A percentile compares a stretch with the other conserved stretches of the same genome.
Conservation (phyloP, 202 grass and related monocot genomes). For the Bolboschoenoplectus hybrid region DNA sequence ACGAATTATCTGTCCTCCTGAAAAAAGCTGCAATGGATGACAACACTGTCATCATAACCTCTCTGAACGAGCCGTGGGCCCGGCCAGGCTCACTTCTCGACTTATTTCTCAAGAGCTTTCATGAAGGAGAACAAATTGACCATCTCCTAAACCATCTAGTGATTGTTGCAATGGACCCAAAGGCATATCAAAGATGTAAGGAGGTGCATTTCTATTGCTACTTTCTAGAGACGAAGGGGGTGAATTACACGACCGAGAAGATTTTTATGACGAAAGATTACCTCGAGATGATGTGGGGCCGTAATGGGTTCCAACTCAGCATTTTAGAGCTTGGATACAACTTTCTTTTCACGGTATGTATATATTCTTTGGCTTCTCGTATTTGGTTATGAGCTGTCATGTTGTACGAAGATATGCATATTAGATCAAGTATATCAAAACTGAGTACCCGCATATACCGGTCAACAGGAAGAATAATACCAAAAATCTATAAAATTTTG, state of each 20-base stretch:
- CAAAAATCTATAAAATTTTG: background rate
- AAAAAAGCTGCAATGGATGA: slow-evolving; percentile 51
- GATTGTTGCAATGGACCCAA: slow-evolving; percentile 54
- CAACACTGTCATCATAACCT: slow-evolving; percentile 54
- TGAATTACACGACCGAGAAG: slow-evolving; percentile 36
- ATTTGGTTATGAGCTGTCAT: background rate
- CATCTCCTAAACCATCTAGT: slow-evolving; percentile 54
- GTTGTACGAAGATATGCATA: background rate
- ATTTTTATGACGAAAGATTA: slow-evolving; percentile 54
- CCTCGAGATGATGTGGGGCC: slow-evolving; percentile 60
- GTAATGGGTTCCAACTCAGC: slow-evolving; percentile 45
- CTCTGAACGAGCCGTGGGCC: slow-evolving; percentile 50
- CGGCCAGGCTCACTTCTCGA: slow-evolving; percentile 52
- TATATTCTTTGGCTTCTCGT: background rate
- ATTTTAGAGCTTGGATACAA: slow-evolving; percentile 67
- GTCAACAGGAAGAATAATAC: background rate
- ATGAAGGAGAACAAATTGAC: slow-evolving; percentile 42
- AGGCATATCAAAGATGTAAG: slow-evolving; percentile 47
- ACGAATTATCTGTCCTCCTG: slow-evolving; percentile 40
- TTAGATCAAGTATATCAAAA: background rate
- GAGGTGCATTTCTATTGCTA: slow-evolving; percentile 48
- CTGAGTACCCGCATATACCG: background rate
- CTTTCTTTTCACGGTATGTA: slow-evolving; percentile 58
- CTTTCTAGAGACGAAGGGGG: slow-evolving; percentile 32
- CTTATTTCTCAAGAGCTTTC: slow-evolving; percentile 55